phyloP scores from a whole-genome alignment of 2,329 filamentous ascomycete genomes.

The Pestalotiopsis sp. region DNA sequence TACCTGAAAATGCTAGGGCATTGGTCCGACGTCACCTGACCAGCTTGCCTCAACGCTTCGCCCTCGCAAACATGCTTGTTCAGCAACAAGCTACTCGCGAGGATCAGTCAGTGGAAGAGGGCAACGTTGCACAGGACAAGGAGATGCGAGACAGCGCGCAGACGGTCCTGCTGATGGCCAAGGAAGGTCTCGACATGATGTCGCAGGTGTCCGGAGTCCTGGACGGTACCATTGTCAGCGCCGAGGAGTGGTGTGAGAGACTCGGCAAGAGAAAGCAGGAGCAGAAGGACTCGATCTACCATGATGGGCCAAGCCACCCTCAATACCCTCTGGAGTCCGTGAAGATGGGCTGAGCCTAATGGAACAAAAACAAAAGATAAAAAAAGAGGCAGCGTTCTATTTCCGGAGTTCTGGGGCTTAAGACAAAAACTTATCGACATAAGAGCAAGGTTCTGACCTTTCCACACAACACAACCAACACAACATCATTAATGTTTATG shows the following conservation, averaged over 20 bases:
- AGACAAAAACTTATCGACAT: conserved; percentile 23
- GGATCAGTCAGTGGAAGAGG: conserved; percentile 32
- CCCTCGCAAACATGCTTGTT: conserved; percentile 63
- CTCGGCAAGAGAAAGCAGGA: conserved; percentile 57
- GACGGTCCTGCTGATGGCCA: conserved; percentile 81
- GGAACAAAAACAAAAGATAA: conserved; percentile 19
- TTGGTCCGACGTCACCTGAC: conserved; percentile 84
- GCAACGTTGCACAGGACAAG: conserved; percentile 42
- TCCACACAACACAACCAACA: conserved; percentile 8
- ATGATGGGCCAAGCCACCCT: conserved; percentile 6
- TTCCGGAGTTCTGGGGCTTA: conserved; percentile 16
- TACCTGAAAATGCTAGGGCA: conserved; percentile 84
- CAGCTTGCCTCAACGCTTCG: conserved; percentile 82
- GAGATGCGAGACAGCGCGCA: conserved; percentile 64
- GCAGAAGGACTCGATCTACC: conserved; percentile 29
- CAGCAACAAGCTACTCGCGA: conserved; percentile 29
- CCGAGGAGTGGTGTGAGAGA: conserved; percentile 87
- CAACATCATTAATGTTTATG: conserved; percentile 18
- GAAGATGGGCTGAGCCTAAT: conserved; percentile 26
- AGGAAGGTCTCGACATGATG: conserved; percentile 94
- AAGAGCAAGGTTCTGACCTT: conserved; percentile 17
- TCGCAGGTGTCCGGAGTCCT: conserved; percentile 85
- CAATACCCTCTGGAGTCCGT: conserved; percentile 23
- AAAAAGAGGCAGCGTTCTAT: conserved; percentile 15
- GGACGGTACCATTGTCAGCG: conserved; percentile 85